Conservation (phyloP, 768 basidiomycete species). For the Pleurotus salmoneostramineus region DNA sequence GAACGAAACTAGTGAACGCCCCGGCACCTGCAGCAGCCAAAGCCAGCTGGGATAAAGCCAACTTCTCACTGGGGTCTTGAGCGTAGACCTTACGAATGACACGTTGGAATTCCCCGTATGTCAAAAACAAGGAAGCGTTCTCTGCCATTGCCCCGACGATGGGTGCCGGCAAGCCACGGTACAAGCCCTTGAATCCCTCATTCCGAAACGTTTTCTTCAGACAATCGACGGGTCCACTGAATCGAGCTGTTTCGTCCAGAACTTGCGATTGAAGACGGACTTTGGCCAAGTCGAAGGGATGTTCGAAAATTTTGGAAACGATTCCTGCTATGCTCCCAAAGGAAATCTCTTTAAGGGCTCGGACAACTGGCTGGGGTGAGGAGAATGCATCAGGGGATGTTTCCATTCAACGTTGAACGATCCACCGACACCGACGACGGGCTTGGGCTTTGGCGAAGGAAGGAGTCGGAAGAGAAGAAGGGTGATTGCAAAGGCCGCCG, state of each 20-base stretch:
- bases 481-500: no score
- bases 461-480: no score
- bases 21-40: slow-evolving; percentile 88
- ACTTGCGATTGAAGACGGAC: slow-evolving; percentile 89
- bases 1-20: slow-evolving; percentile 78
- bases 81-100: slow-evolving; percentile 42
- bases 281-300: slow-evolving; percentile 91
- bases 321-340: slow-evolving; percentile 72
- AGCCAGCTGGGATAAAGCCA: slow-evolving; percentile 66
- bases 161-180: slow-evolving; percentile 91
- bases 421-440: no score
- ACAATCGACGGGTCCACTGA: slow-evolving; percentile 88
- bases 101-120: slow-evolving; percentile 78
- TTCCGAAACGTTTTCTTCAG: slow-evolving; percentile 74
- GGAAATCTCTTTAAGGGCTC: slow-evolving; percentile 40
- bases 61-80: slow-evolving; percentile 34
- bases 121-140: slow-evolving; percentile 86
- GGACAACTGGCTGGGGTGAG: slow-evolving; percentile 18
- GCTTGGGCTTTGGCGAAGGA: no score
- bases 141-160: slow-evolving; percentile 92
- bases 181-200: slow-evolving; percentile 83
- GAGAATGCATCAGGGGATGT: slow-evolving; percentile 6
- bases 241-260: slow-evolving; percentile 61
- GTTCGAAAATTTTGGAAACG: slow-evolving; percentile 83
- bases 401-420: not conserved